Conservation (phyloP, 225 moss, liverwort and hornwort genomes). For the Pseudisothecium myosuroides region DNA sequence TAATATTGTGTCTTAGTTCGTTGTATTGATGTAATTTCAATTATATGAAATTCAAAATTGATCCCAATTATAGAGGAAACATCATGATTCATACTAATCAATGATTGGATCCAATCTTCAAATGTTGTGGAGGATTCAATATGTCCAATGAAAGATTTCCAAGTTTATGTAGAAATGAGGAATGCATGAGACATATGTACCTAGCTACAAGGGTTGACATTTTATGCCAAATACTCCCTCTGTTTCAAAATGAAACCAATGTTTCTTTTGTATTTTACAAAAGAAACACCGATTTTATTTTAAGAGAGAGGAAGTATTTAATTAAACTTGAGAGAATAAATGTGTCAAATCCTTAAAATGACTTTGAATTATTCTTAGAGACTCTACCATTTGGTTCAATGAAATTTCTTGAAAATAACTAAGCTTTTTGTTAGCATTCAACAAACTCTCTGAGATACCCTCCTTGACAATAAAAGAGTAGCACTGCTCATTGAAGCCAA, state of each 20-base stretch:
- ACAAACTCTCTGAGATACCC: no score
- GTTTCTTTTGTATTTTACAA: no score
- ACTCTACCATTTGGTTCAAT: no score
- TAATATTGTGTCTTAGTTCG: neutral
- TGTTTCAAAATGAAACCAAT: no score
- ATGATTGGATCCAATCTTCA: neutral
- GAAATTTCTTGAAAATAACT: no score
- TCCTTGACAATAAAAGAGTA: no score
- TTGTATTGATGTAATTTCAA: neutral
- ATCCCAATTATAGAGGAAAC: neutral
- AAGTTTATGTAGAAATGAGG: neutral
- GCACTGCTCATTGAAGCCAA: no score
- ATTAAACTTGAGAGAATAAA: no score
- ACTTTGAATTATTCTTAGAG: no score
- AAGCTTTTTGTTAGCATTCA: no score
- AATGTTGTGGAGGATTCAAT: neutral
- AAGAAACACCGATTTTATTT: no score
- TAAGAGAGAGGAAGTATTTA: no score
- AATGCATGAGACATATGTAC: neutral
- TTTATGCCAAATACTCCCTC: neutral
- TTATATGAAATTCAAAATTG: neutral
- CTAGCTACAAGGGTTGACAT: neutral
- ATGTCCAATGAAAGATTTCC: neutral
- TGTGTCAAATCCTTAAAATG: neutral
- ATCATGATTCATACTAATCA: neutral